Percentiles rank a stretch among this genome's conserved stretches.
Evolutionary conservation across 441 rosid genomes (phyloP).

Genomic region (Croton laevigatus): DNA sequence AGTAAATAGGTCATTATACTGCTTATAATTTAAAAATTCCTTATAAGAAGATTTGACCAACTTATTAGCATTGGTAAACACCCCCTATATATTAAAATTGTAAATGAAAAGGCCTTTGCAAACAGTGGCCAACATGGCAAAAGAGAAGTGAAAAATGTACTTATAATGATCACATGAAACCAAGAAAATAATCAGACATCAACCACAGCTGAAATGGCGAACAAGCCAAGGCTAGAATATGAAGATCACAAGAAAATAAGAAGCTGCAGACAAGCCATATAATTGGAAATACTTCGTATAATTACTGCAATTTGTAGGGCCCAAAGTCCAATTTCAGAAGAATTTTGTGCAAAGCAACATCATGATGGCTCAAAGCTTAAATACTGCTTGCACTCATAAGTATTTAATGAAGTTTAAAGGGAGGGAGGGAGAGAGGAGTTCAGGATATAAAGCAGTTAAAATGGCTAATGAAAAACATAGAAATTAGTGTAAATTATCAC

Average conservation of each 20-base stretch:
- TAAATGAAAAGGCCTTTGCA: background rate
- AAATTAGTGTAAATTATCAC: background rate
- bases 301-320: background rate
- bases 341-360: background rate
- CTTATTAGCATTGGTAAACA: too few species aligned
- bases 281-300: background rate
- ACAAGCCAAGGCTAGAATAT: background rate
- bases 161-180: background rate
- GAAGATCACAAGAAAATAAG: conserved; percentile 1
- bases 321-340: background rate
- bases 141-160: background rate
- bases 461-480: background rate
- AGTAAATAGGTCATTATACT: too few species aligned
- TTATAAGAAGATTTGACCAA: too few species aligned
- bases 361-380: background rate
- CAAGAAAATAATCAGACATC: conserved; percentile 4
- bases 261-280: background rate
- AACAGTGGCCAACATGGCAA: background rate
- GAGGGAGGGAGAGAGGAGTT: background rate
- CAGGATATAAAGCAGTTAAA: conserved; percentile 1
- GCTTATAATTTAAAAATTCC: too few species aligned
- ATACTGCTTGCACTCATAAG: background rate
- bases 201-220: background rate
- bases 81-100: too few species aligned
- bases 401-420: background rate